Evolutionary conservation across 1,139 yeast genomes (phyloP).

Genomic region (Taphrina pruni): DNA sequence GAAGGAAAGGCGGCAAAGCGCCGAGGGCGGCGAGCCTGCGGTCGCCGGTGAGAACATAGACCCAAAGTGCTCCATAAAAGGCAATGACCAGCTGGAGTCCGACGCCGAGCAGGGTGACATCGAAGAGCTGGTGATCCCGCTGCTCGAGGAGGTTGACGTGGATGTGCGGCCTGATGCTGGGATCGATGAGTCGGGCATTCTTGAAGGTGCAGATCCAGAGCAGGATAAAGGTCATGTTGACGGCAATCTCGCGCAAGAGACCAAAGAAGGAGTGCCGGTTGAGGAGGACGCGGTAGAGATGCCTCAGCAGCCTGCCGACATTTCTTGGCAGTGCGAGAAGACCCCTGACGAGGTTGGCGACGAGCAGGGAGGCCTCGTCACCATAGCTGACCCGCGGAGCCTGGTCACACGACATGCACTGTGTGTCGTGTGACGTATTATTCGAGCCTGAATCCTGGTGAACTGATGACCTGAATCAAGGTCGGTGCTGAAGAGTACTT

Average conservation of each 20-base stretch:
- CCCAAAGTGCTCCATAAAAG: constrained; percentile 38
- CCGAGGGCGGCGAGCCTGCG: constrained; percentile 31
- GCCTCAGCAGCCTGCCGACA: constrained; percentile 7
- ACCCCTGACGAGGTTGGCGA: background rate
- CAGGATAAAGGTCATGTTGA: constrained; percentile 62
- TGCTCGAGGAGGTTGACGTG: constrained; percentile 58
- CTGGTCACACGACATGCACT: constrained; percentile 10
- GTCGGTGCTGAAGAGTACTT: no score
- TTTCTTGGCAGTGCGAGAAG: constrained; percentile 4
- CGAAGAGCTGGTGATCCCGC: constrained; percentile 51
- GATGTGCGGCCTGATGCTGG: constrained; percentile 61
- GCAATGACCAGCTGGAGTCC: constrained; percentile 28
- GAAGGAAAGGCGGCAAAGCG: constrained; percentile 31
- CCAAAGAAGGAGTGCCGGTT: constrained; percentile 30
- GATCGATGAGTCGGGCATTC: constrained; percentile 67
- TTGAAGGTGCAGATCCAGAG: constrained; percentile 66
- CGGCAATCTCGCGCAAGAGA: constrained; percentile 48
- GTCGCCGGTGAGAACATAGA: constrained; percentile 25
- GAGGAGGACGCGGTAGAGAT: constrained; percentile 27
- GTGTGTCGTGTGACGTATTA: background rate
- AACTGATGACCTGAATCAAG: no score
- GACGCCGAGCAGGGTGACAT: constrained; percentile 42
- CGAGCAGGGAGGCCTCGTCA: background rate
- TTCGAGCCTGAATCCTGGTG: no score
- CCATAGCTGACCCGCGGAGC: background rate